These are phyloP conservation scores for Talaromyces trachyspermus DNA, from an alignment of 495 filamentous ascomycete genomes.

Conservation along the genomic window DNA sequence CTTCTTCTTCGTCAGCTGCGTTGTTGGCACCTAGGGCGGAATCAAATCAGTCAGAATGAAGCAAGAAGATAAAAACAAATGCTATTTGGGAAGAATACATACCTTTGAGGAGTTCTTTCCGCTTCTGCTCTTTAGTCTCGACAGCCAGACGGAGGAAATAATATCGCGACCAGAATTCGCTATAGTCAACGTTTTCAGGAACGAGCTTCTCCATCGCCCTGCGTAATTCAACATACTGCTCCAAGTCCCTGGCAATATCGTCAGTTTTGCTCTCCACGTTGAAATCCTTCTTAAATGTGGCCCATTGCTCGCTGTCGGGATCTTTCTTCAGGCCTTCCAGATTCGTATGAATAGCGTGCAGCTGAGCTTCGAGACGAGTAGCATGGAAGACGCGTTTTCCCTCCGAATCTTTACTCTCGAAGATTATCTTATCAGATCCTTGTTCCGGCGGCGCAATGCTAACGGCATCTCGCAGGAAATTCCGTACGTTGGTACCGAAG, in stretches of 20 bases:
- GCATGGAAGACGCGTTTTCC: slow-evolving; percentile 88
- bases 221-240: slow-evolving; percentile 82
- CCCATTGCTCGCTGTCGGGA: slow-evolving; percentile 66
- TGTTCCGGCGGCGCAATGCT: slow-evolving; percentile 65
- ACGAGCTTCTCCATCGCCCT: slow-evolving; percentile 93
- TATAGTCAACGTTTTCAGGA: slow-evolving; percentile 81
- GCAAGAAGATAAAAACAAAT: no score
- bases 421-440: slow-evolving; percentile 53
- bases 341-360: slow-evolving; percentile 88
- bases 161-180: slow-evolving; percentile 88
- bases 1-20: slow-evolving; percentile 63
- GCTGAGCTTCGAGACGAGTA: slow-evolving; percentile 88
- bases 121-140: slow-evolving; percentile 87
- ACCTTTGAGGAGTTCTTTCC: slow-evolving; percentile 91
- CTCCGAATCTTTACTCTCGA: slow-evolving; percentile 85
- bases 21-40: slow-evolving; percentile 50
- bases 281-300: slow-evolving; percentile 66
- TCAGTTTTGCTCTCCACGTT: slow-evolving; percentile 79
- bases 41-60: slow-evolving; percentile 1
- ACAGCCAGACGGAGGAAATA: slow-evolving; percentile 92
- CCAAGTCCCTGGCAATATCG: slow-evolving; percentile 72
- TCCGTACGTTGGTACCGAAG: slow-evolving; percentile 84
- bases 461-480: slow-evolving; percentile 88
- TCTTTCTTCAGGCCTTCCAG: slow-evolving; percentile 80
- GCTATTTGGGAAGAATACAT: no score